Base-by-base conservation (phyloP, 257 asterid species). In the Cordia subcordata region DNA sequence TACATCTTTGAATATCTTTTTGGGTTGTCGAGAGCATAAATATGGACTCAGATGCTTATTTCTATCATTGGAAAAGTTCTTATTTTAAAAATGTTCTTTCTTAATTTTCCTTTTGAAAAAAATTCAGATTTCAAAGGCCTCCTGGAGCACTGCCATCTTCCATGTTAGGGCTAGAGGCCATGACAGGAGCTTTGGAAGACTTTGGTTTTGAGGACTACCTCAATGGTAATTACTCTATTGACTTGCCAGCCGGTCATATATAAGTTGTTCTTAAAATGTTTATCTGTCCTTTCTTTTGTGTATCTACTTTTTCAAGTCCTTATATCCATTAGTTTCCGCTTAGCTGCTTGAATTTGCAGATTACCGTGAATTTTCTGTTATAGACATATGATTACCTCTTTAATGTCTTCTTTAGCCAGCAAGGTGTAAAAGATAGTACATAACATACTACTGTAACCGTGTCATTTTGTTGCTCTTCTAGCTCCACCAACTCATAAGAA, bases 121-220 rank as follows among this genome's bases (percentile, higher is more conserved):
- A 58, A 40, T 63, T 58, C 80, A 88, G 95, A 71, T 88, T 92
- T 77, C 96, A 88, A 57, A 82, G 99, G 79, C 96, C 96, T 61
- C 64, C 84, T 38, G 96, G 96, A 63, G 82, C 80, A 53, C 81
- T 88, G 66, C 82, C 95, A 55, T 92, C 99, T 38, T 86, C 99
- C 14, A 80, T 78, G 71, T 63, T 89, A 72, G 96, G 96, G n/a
- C 65, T 82, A 59, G 96, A 89, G 66, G 86, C 95, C 75, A 58
- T 82, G 57, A 78, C 91, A 8, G 96, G 96, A 64, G 69, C 69
- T 53, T 55, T 89, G 80, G 96, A 89, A 55, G 80, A 62, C 75
- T 81, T 89, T 70, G 94, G 87, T 40, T 84, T 86, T 62, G 95
- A 84, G 64, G 95, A 89, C 70, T 89, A 85, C 70, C 87, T 89